These are phyloP conservation scores for Coemansia aciculifera DNA, from an alignment of 192 early-diverging fungal species.

Conservation along the genomic window DNA sequence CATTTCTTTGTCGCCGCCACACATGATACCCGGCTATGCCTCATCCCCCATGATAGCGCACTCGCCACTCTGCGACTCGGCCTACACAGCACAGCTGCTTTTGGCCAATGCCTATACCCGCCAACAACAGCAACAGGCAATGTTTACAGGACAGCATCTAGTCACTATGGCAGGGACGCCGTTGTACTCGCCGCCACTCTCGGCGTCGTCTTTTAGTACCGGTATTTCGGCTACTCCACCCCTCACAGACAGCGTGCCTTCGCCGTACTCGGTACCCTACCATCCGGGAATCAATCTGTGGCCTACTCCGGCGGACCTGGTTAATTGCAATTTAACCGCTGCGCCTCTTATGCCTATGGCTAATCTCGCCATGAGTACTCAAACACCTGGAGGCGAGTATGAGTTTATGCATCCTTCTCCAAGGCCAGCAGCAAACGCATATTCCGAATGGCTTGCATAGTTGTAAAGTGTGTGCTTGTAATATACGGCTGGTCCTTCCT, in stretches of 20 bases:
- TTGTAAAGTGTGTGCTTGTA: not conserved
- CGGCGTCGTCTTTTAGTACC: slow-evolving; percentile 18
- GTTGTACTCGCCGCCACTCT: slow-evolving; percentile 34
- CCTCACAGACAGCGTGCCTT: slow-evolving; percentile 10
- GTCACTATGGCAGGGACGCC: not conserved
- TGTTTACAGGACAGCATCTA: slow-evolving; percentile 11
- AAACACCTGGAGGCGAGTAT: not conserved
- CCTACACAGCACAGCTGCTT: slow-evolving; percentile 18
- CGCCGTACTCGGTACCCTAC: slow-evolving; percentile 5
- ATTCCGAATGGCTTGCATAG: slow-evolving; percentile 29
- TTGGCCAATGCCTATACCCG: slow-evolving; percentile 8
- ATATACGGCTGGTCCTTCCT: not conserved
- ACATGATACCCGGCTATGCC: slow-evolving; percentile 11
- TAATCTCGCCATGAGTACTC: not conserved
- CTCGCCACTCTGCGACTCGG: slow-evolving; percentile 11
- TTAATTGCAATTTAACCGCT: slow-evolving; percentile 6
- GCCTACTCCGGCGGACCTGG: slow-evolving; percentile 1
- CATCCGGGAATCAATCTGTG: not conserved
- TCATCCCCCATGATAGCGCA: slow-evolving; percentile 4
- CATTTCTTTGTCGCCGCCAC: slow-evolving; percentile 15
- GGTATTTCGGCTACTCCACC: slow-evolving; percentile 15
- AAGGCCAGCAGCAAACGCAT: slow-evolving; percentile 12
- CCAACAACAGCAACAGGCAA: slow-evolving; percentile 15
- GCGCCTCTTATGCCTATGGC: slow-evolving; percentile 9
- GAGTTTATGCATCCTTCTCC: slow-evolving; percentile 5